Percentiles rank a stretch among this genome's conserved stretches.
These are phyloP conservation scores for Yarrowia sp. DNA, from an alignment of 805 yeast genomes.

Conservation along the genomic window DNA sequence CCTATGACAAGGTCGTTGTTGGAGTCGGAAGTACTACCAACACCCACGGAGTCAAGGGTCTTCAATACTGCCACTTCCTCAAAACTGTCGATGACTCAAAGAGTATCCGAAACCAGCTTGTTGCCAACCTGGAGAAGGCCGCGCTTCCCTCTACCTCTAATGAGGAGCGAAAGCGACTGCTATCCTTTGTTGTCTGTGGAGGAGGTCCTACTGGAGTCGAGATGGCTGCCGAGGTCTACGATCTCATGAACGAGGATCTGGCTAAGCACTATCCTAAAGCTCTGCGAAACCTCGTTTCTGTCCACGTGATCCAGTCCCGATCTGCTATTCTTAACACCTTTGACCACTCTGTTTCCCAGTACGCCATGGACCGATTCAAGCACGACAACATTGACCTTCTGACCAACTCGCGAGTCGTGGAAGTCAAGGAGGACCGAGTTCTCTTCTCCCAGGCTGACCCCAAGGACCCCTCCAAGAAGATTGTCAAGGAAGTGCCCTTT, in stretches of 20 bases:
- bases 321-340: constrained; percentile 65
- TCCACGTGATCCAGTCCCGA: constrained; percentile 67
- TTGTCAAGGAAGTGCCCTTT: constrained; percentile 52
- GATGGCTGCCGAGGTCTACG: constrained; percentile 68
- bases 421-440: constrained; percentile 55
- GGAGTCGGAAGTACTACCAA: constrained; percentile 68
- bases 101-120: constrained; percentile 52
- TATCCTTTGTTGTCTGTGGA: constrained; percentile 66
- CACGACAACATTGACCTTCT: constrained; percentile 61
- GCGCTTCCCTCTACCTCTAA: constrained; percentile 62
- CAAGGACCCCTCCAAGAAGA: constrained; percentile 34
- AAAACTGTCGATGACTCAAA: constrained; percentile 67
- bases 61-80: constrained; percentile 56
- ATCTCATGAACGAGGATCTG: constrained; percentile 62
- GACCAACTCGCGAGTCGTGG: constrained; percentile 61
- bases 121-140: constrained; percentile 56
- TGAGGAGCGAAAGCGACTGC: constrained; percentile 56
- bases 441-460: constrained; percentile 52
- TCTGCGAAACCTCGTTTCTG: constrained; percentile 59
- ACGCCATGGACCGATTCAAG: constrained; percentile 60
- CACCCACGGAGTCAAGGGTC: constrained; percentile 69
- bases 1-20: constrained; percentile 66
- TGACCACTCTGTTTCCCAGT: constrained; percentile 60
- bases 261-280: constrained; percentile 55
- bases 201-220: constrained; percentile 78